Evolutionary conservation across 768 basidiomycete species (phyloP).

Genomic region (Mycena galericulata): DNA sequence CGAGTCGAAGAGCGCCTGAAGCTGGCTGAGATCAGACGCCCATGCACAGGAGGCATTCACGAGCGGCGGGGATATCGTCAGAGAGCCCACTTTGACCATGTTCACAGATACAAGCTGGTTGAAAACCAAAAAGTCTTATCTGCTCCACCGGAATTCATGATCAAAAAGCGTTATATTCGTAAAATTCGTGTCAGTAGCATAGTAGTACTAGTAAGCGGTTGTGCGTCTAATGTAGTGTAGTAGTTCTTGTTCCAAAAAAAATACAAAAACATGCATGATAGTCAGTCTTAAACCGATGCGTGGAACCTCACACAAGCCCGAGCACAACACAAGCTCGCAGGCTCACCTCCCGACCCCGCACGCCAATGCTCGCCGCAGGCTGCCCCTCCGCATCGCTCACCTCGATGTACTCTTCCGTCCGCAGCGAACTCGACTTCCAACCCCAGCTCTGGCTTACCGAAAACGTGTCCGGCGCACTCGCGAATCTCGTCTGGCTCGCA

Average conservation of each 20-base stretch:
- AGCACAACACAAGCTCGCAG: slow-evolving; percentile 84
- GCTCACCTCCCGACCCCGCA: slow-evolving; percentile 64
- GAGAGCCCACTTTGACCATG: slow-evolving; percentile 61
- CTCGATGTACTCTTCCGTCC: slow-evolving; percentile 63
- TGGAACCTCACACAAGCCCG: slow-evolving; percentile 67
- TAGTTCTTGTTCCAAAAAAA: background rate
- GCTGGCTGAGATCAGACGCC: slow-evolving; percentile 77
- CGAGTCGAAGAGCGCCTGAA: slow-evolving; percentile 73
- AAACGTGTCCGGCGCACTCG: slow-evolving; percentile 89
- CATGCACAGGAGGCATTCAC: slow-evolving; percentile 87
- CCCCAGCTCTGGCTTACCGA: slow-evolving; percentile 92
- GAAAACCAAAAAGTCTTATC: too few relatives aligned
- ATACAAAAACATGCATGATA: slow-evolving; percentile 7
- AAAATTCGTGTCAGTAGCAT: too few relatives aligned
- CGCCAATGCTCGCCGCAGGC: slow-evolving; percentile 39
- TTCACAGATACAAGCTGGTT: too few relatives aligned
- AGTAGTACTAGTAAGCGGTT: background rate
- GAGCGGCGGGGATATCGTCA: slow-evolving; percentile 71
- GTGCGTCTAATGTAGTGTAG: background rate
- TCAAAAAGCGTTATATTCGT: too few relatives aligned
- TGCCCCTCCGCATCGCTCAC: slow-evolving; percentile 46
- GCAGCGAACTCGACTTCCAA: slow-evolving; percentile 77
- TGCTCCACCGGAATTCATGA: too few relatives aligned
- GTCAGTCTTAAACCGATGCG: background rate
- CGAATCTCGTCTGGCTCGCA: slow-evolving; percentile 84